Percentiles rank a stretch among this genome's conserved stretches.
These are phyloP conservation scores for Chaetomiaceae sp. DNA, from an alignment of 2,329 filamentous ascomycete species.

Conservation along the genomic window DNA sequence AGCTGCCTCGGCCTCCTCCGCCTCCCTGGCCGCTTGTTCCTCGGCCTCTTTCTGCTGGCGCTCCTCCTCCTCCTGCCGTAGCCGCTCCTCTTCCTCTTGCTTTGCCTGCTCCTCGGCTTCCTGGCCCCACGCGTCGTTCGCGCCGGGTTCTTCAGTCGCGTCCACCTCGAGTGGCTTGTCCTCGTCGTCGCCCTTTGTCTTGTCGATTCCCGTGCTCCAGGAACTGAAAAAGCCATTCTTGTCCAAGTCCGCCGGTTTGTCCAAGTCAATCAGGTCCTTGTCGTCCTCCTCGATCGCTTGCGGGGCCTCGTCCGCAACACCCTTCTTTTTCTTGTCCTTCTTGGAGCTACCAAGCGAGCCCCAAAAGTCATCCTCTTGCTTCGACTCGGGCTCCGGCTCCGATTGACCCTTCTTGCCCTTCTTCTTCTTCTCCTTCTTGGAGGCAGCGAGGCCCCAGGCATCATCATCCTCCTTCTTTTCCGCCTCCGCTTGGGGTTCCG, in stretches of 20 bases:
- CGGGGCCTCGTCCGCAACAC: constrained; percentile 23
- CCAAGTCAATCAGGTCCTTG: constrained; percentile 36
- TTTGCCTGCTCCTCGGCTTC: constrained; percentile 32
- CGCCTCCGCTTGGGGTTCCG: constrained; percentile 15
- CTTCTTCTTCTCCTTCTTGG: constrained; percentile 40
- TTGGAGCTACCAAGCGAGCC: constrained; percentile 28
- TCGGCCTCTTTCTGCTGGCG: constrained; percentile 14
- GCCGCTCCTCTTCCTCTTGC: constrained; percentile 31
- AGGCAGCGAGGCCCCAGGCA: constrained; percentile 27
- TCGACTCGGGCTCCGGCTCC: constrained; percentile 32
- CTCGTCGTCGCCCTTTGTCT: constrained; percentile 33
- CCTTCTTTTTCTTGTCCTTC: constrained; percentile 35
- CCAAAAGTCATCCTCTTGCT: constrained; percentile 31
- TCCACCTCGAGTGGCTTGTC: constrained; percentile 37
- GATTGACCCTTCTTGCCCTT: constrained; percentile 25
- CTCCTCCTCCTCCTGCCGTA: constrained; percentile 19
- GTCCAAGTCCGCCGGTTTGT: constrained; percentile 30
- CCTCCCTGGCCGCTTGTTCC: constrained; percentile 21
- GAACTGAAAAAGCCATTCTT: constrained; percentile 55
- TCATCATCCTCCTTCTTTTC: constrained; percentile 28
- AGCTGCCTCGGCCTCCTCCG: constrained; percentile 21
- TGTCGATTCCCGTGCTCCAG: constrained; percentile 50
- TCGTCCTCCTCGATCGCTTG: constrained; percentile 22
- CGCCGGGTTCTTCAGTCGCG: constrained; percentile 40
- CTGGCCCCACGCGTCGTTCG: constrained; percentile 39